Evolutionary conservation across 345 rosid species (phyloP).

Genomic region (Viola odorata): DNA sequence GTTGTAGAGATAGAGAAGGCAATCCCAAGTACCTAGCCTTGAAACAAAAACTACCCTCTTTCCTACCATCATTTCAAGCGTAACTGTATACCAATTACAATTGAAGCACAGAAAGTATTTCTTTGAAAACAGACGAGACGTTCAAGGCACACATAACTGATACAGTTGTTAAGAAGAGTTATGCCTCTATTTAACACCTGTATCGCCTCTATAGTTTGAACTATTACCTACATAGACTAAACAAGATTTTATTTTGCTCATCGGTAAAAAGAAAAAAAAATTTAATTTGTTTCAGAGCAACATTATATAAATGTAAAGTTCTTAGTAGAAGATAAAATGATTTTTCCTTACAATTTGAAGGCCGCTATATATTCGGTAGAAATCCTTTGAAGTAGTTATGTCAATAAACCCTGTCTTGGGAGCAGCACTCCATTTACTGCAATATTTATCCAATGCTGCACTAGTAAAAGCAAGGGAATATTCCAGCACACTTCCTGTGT

Average conservation of each 20-base stretch:
- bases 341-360: conserved; percentile 76
- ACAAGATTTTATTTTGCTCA: neutral
- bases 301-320: neutral
- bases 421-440: conserved; percentile 92
- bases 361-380: conserved; percentile 90
- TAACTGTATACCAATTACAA: too few relatives aligned
- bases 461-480: conserved; percentile 98
- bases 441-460: conserved; percentile 88
- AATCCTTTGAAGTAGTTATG: conserved; percentile 93
- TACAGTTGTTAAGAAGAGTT: neutral
- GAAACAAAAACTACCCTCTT: too few relatives aligned
- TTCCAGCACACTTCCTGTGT: conserved; percentile 85
- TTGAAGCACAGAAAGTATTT: too few relatives aligned
- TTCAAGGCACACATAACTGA: neutral
- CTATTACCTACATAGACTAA: neutral
- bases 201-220: neutral
- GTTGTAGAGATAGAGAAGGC: too few relatives aligned
- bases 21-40: too few relatives aligned
- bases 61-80: too few relatives aligned
- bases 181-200: neutral
- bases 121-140: too few relatives aligned
- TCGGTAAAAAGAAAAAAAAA: too few relatives aligned
- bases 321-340: neutral
- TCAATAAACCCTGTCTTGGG: conserved; percentile 96
- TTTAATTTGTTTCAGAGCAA: neutral